Evolutionary conservation across 1,139 yeast genomes (phyloP).

Genomic region (Diutina ranongensis): DNA sequence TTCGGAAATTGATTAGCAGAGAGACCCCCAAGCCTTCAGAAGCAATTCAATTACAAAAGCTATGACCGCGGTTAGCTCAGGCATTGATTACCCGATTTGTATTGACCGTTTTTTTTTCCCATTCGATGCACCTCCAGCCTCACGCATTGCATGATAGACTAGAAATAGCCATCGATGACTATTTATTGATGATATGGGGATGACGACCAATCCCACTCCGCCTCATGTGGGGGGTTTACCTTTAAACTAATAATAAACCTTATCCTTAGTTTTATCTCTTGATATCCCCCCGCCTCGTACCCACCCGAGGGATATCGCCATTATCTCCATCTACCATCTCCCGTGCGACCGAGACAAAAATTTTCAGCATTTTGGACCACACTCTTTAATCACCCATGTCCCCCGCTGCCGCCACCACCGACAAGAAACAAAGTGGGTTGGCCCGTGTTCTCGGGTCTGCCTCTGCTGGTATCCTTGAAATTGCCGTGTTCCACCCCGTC

Average conservation of each 20-base stretch:
- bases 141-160: too few species aligned
- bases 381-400: conserved; percentile 10
- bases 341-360: not conserved
- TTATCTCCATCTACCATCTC: not conserved
- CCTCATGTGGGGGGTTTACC: too few species aligned
- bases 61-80: not conserved
- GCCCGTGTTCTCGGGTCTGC: conserved; percentile 97
- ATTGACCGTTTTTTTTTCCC: not conserved
- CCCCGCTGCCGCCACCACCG: conserved; percentile 36
- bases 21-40: too few species aligned
- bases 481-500: conserved; percentile 96
- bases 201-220: too few species aligned
- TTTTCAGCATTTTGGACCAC: not conserved
- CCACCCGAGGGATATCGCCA: too few species aligned
- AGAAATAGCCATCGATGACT: too few species aligned
- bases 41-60: too few species aligned
- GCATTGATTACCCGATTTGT: not conserved
- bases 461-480: conserved; percentile 93
- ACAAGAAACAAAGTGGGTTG: conserved; percentile 77
- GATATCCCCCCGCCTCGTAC: not conserved
- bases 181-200: too few species aligned
- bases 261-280: not conserved
- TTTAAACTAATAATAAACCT: too few species aligned
- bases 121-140: too few species aligned
- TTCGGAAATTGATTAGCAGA: conserved; percentile 8